A percentile compares a stretch with the other conserved stretches of the same genome.
Evolutionary conservation across 2,329 filamentous ascomycete genomes (phyloP).

Genomic region (Colletotrichum godetiae): DNA sequence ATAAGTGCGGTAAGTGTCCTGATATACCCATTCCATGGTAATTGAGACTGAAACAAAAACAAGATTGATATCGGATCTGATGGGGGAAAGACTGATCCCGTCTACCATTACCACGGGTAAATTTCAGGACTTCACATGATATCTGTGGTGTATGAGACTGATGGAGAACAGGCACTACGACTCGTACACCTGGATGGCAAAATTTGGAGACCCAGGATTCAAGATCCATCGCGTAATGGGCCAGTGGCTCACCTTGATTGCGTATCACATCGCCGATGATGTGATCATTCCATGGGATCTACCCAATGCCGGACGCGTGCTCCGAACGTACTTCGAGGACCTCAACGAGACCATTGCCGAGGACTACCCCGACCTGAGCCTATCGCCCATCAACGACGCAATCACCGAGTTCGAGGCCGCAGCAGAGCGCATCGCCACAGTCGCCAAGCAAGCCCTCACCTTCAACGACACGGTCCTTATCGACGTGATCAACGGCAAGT

Average conservation of each 20-base stretch:
- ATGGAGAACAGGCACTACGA: conserved; percentile 17
- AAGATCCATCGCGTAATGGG: conserved; percentile 60
- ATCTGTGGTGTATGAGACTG: not conserved
- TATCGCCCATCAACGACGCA: conserved; percentile 20
- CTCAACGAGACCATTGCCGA: conserved; percentile 19
- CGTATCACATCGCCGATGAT: conserved; percentile 28
- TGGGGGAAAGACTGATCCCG: conserved; percentile 25
- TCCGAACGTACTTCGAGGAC: conserved; percentile 26
- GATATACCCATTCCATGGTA: not conserved
- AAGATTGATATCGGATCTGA: conserved; percentile 28
- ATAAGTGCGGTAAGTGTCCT: conserved; percentile 14
- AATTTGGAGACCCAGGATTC: conserved; percentile 62
- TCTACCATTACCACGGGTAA: conserved; percentile 29
- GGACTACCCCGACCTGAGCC: not conserved
- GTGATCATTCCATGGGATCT: conserved; percentile 29
- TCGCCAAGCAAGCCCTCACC: conserved; percentile 15
- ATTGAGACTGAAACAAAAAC: not conserved
- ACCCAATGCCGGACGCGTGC: conserved; percentile 22
- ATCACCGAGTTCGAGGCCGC: conserved; percentile 15
- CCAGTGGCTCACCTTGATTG: conserved; percentile 42
- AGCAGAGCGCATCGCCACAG: conserved; percentile 17
- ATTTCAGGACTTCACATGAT: not conserved
- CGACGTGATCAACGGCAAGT: conserved; percentile 18
- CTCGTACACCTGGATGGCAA: conserved; percentile 61
- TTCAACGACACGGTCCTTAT: conserved; percentile 25